Evolutionary conservation across 768 basidiomycete genomes (phyloP), one percentile per base, ranked within the genome.

Genomic region (Trametes villosa): DNA sequence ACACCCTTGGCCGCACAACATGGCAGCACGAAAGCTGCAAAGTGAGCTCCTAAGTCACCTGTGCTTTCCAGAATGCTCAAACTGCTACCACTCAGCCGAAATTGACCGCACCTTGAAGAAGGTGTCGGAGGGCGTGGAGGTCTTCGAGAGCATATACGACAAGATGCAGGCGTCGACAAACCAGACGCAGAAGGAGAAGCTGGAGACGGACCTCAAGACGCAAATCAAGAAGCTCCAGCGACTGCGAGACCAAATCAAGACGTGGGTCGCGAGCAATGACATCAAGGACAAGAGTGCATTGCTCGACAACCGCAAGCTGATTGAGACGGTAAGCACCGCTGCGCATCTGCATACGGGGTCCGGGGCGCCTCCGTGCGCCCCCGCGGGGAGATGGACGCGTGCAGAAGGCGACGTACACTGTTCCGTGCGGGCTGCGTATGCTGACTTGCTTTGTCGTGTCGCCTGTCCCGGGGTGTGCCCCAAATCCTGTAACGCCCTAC

Each of bases 51-150:
- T 15, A 41, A 13, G 29, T 9, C 8, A 4, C 18, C 4, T 24
- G 22, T 33, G 20, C 24, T 26, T 26, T 22, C n/a, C n/a, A 26
- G 31, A 13, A 40, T 22, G 13, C 49, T 62, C 18, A 59, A 7
- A 4, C 48, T 54, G 53, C 29, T 31, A n/a, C 9, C 20, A 36
- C 40, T 12, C 77, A 99, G 96, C 94, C 75, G 97, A 99, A 80
- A 98, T 99, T 67, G 97, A 98, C 86, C 87, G 92, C 72, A 98
- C 96, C 49, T 81, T 98, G 71, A 99, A 99, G 83, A 95, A 94
- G 82, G 96, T 99, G 67, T 69, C 88, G 34, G 93, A 96, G 76
- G 97, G 97, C 67, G 95, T 98, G 68, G 93, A 94, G 80, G 83
- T 91, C 75, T 95, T 95, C 72, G 94, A 95, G 77, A 87, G 83